A percentile compares a stretch with the other conserved stretches of the same genome.
Evolutionary conservation across 2,329 filamentous ascomycete species (phyloP).

Genomic region (Emmonsia crescens): DNA sequence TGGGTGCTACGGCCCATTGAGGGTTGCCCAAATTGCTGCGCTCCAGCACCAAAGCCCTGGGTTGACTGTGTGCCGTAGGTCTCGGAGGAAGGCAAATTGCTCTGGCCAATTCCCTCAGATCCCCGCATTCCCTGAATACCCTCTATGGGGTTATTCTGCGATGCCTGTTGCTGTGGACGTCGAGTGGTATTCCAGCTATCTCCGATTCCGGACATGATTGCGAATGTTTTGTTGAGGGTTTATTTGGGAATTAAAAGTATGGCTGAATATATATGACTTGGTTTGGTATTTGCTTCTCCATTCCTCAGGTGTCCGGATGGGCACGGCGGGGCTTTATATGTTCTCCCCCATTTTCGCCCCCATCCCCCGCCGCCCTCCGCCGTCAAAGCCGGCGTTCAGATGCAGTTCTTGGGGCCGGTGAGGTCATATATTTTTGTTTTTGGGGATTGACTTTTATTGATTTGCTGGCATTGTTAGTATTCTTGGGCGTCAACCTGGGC

Average conservation of each 20-base stretch:
- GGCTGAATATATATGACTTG: not conserved
- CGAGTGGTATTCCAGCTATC: slow-evolving; percentile 6
- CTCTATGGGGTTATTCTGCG: not conserved
- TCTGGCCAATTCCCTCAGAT: not conserved
- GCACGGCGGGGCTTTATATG: not conserved
- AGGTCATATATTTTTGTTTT: not conserved
- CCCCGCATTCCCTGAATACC: not conserved
- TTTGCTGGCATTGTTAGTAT: not conserved
- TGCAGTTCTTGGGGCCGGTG: not conserved
- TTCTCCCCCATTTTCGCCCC: not conserved
- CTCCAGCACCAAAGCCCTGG: not conserved
- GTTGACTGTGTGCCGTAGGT: not conserved
- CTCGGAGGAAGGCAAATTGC: not conserved
- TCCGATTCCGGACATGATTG: slow-evolving; percentile 10
- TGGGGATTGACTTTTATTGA: not conserved
- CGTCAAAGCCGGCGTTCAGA: not conserved
- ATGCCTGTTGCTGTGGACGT: not conserved
- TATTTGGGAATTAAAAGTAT: not conserved
- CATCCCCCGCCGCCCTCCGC: not conserved
- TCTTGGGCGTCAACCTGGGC: not conserved
- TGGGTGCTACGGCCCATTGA: not conserved
- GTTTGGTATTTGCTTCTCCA: not conserved
- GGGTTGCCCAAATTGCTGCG: not conserved
- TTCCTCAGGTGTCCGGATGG: not conserved
- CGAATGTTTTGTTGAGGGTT: not conserved